Conservation (phyloP, 768 basidiomycete species). For the Amanita muscaria region DNA sequence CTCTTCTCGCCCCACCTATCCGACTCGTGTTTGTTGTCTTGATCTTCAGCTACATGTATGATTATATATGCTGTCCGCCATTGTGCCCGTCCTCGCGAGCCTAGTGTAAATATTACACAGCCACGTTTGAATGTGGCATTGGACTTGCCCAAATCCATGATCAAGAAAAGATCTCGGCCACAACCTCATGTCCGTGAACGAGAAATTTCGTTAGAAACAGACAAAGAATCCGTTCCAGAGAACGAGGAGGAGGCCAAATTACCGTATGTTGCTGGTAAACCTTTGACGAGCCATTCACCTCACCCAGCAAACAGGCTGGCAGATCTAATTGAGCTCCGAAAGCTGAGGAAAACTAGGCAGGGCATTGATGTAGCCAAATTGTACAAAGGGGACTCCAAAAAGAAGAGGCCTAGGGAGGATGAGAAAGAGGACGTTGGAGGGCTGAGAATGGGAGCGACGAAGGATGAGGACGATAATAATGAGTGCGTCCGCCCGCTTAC, state of each 20-base stretch:
- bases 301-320: slow-evolving; percentile 42
- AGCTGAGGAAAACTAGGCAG: slow-evolving; percentile 58
- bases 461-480: slow-evolving; percentile 52
- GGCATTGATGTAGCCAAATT: slow-evolving; percentile 85
- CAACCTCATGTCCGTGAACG: slow-evolving; percentile 46
- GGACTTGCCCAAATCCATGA: slow-evolving; percentile 41
- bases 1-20: neutral
- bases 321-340: slow-evolving; percentile 80
- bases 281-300: neutral
- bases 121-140: neutral
- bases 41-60: neutral
- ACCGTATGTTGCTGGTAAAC: slow-evolving; percentile 34
- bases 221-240: slow-evolving; percentile 28
- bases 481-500: slow-evolving; percentile 39
- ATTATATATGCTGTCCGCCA: neutral
- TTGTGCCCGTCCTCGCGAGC: neutral
- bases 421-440: slow-evolving; percentile 18
- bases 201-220: slow-evolving; percentile 27
- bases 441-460: slow-evolving; percentile 28
- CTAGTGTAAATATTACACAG: neutral
- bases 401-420: slow-evolving; percentile 48
- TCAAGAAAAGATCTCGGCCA: slow-evolving; percentile 70
- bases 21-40: neutral
- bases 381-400: slow-evolving; percentile 74
- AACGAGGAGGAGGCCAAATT: slow-evolving; percentile 38